Evolutionary conservation across 768 basidiomycete genomes (phyloP), one percentile per base, ranked within the genome.

Genomic region (Xerocomellus amylosporus): DNA sequence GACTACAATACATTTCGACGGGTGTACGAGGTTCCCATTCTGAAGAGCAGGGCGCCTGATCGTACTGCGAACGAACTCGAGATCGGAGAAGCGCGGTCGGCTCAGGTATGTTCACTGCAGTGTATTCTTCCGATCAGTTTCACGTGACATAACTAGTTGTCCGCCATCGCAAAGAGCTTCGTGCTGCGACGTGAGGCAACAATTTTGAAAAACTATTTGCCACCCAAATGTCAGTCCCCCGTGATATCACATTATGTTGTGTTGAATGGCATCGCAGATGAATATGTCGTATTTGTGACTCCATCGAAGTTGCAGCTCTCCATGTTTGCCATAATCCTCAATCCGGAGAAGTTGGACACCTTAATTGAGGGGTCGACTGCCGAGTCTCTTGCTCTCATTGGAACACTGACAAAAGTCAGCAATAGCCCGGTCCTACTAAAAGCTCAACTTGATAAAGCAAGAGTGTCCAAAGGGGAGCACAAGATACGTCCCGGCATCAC

Each of bases 221-320:
- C 96, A 10, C 93, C 97, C 1, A 97, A 97, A 76, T 77, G 95
- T 97, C 53, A 55, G 87, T 70, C 33, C 19, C 24, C 45, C 17
- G 30, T 34, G 33, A 28, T 50, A 36, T 28, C 39, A 12, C 24
- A 8, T 15, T 28, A 17, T 38, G 55, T 28, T 57, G 37, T 31
- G 4, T 26, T 59, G 39, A 55, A 40, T 41, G 17, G 20, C 17
- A 26, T 40, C 9, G 8, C 58, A 98, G 96, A 90, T 66, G 97
- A 99, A 84, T 98, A 96, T 66, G 89, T 96, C n/a, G 86, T 98
- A n/a, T 98, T 98, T 69, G 79, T 97, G 30, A 85, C 86, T 6
- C 96, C 97, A 0, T 94, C 93, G 1, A 46, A 72, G n/a, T 73
- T 97, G 17, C 96, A 99, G 62, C 70, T 90, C 7, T 75, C 81